These are phyloP conservation scores for Mortierella sp. DNA, from an alignment of 371 early-diverging fungal species.

Conservation along the genomic window DNA sequence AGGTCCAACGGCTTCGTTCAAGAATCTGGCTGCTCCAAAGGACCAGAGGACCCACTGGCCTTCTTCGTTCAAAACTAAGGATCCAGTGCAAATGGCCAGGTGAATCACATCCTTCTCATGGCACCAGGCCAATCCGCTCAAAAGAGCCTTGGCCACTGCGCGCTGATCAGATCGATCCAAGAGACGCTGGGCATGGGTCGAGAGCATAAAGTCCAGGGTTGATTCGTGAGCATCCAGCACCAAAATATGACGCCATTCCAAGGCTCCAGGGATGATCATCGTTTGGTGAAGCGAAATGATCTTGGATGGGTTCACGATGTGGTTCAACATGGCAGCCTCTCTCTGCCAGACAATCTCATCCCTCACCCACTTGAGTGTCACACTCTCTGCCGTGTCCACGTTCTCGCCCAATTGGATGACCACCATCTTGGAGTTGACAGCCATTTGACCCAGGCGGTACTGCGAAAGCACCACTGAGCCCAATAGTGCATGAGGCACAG, in stretches of 20 bases:
- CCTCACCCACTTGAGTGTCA: conserved; percentile 53
- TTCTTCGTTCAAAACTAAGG: conserved; percentile 47
- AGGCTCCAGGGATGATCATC: conserved; percentile 52
- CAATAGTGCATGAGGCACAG: conserved; percentile 39
- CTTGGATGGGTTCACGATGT: conserved; percentile 52
- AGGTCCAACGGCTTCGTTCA: conserved; percentile 52
- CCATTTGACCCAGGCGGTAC: conserved; percentile 49
- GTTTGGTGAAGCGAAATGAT: conserved; percentile 51
- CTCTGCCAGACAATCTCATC: conserved; percentile 54
- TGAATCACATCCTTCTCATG: conserved; percentile 54
- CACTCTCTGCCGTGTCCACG: conserved; percentile 50
- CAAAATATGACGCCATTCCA: conserved; percentile 53
- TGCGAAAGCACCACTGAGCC: conserved; percentile 52
- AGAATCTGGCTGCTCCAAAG: conserved; percentile 48
- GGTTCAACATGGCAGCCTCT: conserved; percentile 55
- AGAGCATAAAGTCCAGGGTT: conserved; percentile 45
- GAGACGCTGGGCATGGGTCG: conserved; percentile 22
- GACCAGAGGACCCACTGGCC: conserved; percentile 53
- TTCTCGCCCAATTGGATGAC: conserved; percentile 52
- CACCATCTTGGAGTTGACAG: conserved; percentile 41
- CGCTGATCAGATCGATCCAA: conserved; percentile 32
- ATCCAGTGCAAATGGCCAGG: conserved; percentile 52
- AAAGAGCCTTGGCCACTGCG: conserved; percentile 36
- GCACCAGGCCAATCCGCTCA: conserved; percentile 51
- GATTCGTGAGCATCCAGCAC: conserved; percentile 51